Base-by-base conservation (phyloP, 1,139 yeast species). In the Taphrina deformans region DNA sequence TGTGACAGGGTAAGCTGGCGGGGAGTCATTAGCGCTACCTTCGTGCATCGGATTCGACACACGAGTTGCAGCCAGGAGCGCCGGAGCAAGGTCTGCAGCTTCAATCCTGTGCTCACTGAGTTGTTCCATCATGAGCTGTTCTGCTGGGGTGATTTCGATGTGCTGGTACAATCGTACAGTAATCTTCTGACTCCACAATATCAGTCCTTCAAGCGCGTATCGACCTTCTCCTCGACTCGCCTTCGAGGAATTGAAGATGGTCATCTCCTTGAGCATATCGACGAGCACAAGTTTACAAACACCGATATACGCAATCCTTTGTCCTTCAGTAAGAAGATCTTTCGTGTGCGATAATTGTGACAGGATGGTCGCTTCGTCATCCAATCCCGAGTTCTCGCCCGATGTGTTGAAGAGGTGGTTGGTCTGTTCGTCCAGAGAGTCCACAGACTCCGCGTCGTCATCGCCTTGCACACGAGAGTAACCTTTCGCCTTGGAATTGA, bases 231-330 rank as follows among this genome's bases (percentile, higher is more conserved):
- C 84, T 16, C 88, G 84, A 9, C 85, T 78, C 68, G 79, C 82
- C 26, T 74, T 77, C 2, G 85, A 81, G 29, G 82, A 79, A 66
- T 85, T 82, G 33, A 87, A 73, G 50, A 79, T 78, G 0, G 96
- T 93, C 67, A 91, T 75, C 10, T 85, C 85, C 0, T 90, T 84
- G 9, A 96, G 96, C 88, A 91, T 85, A 29, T 88, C 89, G 44
- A 87, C 88, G 65, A 86, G 82, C 5, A 88, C 81, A 44, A 95
- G 81, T 70, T 89, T 87, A 23, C 88, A 85, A 12, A 93, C 80
- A 0, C 97, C 99, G 4, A 89, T 88, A 73, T 95, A 95, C 2
- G 98, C 98, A 70, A 92, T 88, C 71, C 89, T 86, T 73, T 95
- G 97, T 23, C 87, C 80, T 27, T 90, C 98, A 2, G 85, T 81